Conservation (phyloP, 140 eudicot species). For the Erigeron philadelphicus region DNA sequence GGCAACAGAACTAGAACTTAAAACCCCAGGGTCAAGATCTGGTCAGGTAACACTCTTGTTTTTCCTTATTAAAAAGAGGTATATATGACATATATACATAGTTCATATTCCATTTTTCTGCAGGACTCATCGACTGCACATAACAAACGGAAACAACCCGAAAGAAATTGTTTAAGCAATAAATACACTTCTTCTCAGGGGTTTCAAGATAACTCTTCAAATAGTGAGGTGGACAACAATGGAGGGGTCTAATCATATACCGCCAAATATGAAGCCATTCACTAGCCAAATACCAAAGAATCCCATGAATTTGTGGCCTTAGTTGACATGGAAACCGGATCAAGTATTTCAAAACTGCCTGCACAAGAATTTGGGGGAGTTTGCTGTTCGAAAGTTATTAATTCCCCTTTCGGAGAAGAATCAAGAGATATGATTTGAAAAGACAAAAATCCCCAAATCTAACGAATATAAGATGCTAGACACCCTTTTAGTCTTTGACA, state of each 20-base stretch:
- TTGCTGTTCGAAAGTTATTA: no score
- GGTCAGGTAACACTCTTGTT: constrained; percentile 32
- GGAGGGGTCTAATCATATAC: constrained; percentile 6
- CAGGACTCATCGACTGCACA: constrained; percentile 33
- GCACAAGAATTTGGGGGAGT: no score
- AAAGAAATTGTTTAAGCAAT: constrained; percentile 34
- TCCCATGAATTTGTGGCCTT: background rate
- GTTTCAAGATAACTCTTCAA: constrained; percentile 23
- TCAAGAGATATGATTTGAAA: background rate
- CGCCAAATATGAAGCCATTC: background rate
- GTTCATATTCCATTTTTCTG: constrained; percentile 1
- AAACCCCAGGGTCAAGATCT: constrained; percentile 51
- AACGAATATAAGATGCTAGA: no score
- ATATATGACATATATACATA: background rate
- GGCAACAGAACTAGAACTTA: constrained; percentile 53
- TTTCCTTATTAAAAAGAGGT: background rate
- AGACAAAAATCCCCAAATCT: background rate
- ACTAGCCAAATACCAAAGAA: constrained; percentile 7
- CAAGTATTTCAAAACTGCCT: background rate
- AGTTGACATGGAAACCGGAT: constrained; percentile 3
- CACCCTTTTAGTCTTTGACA: background rate
- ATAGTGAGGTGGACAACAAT: constrained; percentile 27
- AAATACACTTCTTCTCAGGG: constrained; percentile 27
- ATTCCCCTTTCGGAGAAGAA: no score
- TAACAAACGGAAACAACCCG: constrained; percentile 34